These are phyloP conservation scores for Dendryphion nanum DNA, from an alignment of 2,329 filamentous ascomycete species.

Conservation along the genomic window DNA sequence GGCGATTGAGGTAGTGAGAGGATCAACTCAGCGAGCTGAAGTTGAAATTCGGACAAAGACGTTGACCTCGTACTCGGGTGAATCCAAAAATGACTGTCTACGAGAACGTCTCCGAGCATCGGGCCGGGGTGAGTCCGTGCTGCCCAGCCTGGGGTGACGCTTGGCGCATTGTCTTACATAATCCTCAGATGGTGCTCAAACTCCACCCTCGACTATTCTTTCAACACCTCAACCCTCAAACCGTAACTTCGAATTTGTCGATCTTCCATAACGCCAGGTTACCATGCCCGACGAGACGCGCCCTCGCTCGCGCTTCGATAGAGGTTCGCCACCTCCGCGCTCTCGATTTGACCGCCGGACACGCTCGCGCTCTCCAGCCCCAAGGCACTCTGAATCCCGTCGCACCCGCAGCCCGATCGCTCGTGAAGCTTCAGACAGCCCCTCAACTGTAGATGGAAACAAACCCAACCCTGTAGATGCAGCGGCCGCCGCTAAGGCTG, in stretches of 20 bases:
- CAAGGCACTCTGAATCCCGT: conserved; percentile 61
- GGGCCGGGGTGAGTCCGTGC: no score
- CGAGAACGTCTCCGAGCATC: no score
- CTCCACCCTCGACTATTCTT: background rate
- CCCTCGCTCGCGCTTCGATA: conserved; percentile 93
- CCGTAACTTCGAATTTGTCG: background rate
- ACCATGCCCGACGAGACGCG: conserved; percentile 76
- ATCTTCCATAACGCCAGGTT: no score
- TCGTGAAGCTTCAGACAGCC: conserved; percentile 47
- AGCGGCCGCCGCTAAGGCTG: conserved; percentile 55
- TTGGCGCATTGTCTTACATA: no score
- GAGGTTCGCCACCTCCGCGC: conserved; percentile 63
- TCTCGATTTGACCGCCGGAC: conserved; percentile 44
- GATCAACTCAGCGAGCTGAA: conserved; percentile 3
- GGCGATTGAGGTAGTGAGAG: conserved; percentile 18
- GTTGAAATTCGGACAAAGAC: conserved; percentile 7
- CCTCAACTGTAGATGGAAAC: conserved; percentile 42
- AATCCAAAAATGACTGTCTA: conserved; percentile 7
- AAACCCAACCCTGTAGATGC: conserved; percentile 51
- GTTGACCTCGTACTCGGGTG: background rate
- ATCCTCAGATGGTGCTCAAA: no score
- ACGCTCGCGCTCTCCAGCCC: conserved; percentile 79
- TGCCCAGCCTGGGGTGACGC: no score
- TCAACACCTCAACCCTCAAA: no score
- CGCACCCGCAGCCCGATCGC: conserved; percentile 80